Evolutionary conservation across 2,329 filamentous ascomycete species (phyloP).

Genomic region (Colletotrichum phormii): DNA sequence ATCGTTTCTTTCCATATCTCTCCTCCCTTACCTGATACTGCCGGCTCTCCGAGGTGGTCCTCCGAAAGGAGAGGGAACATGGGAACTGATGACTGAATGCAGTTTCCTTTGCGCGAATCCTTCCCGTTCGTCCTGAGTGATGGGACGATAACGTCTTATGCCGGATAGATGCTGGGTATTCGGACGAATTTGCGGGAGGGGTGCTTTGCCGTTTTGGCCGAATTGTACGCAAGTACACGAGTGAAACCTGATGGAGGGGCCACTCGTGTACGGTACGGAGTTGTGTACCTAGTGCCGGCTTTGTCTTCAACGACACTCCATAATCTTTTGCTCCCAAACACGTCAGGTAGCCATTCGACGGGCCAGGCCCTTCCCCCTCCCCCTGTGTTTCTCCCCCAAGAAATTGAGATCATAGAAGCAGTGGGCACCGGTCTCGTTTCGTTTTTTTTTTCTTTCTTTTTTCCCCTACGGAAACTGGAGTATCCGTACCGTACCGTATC

Average conservation of each 20-base stretch:
- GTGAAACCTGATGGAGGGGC: slow-evolving; percentile 12
- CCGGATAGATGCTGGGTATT: not conserved
- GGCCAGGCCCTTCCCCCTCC: not conserved
- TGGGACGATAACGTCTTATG: not conserved
- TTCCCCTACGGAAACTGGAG: not conserved
- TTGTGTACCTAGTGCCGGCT: no score
- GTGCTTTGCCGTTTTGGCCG: not conserved
- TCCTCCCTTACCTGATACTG: slow-evolving; percentile 19
- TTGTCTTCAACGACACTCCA: not conserved
- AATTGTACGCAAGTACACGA: not conserved
- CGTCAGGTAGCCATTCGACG: not conserved
- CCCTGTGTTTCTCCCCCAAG: not conserved
- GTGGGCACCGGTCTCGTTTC: not conserved
- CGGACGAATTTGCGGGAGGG: not conserved
- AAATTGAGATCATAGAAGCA: not conserved
- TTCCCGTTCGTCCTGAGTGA: not conserved
- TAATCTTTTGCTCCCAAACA: not conserved
- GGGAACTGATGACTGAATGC: not conserved
- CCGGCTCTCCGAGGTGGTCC: not conserved
- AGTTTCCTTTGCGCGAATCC: not conserved
- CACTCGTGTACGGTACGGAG: no score
- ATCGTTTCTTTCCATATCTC: not conserved
- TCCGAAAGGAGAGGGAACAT: no score
- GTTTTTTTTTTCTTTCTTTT: not conserved
- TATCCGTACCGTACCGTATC: no score